Conservation (phyloP, 768 basidiomycete genomes). For the Trametes sanguinea region DNA sequence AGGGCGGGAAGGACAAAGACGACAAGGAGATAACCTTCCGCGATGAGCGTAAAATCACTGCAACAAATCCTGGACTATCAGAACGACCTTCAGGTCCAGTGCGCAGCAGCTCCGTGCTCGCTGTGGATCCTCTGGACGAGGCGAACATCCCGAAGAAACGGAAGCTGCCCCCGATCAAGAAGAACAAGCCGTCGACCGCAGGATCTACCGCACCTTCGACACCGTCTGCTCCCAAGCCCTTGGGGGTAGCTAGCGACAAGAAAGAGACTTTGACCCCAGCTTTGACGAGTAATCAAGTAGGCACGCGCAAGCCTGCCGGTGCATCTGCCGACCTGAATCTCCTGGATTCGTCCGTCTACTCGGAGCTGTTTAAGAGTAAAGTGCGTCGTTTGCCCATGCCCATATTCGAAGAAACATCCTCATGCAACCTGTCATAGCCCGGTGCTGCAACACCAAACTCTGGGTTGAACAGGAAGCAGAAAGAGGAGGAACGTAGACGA, state of each 20-base stretch:
- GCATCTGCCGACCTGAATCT: slow-evolving; percentile 61
- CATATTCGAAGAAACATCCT: not conserved
- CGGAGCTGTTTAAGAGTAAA: slow-evolving; percentile 50
- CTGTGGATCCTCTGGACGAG: slow-evolving; percentile 30
- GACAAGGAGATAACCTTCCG: slow-evolving; percentile 41
- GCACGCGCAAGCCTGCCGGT: slow-evolving; percentile 43
- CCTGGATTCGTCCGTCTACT: slow-evolving; percentile 62
- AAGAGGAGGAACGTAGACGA: slow-evolving; percentile 68
- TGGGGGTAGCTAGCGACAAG: slow-evolving; percentile 22
- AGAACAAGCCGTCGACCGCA: slow-evolving; percentile 48
- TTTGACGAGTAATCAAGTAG: slow-evolving; percentile 23
- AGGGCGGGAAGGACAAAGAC: slow-evolving; percentile 35
- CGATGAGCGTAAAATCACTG: slow-evolving; percentile 42
- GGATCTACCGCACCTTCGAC: slow-evolving; percentile 29
- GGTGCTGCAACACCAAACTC: slow-evolving; percentile 29
- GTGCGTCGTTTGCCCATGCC: slow-evolving; percentile 12
- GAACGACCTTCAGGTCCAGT: slow-evolving; percentile 12
- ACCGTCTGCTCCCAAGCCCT: slow-evolving; percentile 32
- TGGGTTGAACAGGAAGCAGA: slow-evolving; percentile 51
- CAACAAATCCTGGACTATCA: slow-evolving; percentile 17
- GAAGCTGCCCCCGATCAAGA: slow-evolving; percentile 70
- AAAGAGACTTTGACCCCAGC: slow-evolving; percentile 27
- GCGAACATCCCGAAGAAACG: slow-evolving; percentile 54
- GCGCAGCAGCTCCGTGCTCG: not conserved
- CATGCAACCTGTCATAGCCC: slow-evolving; percentile 15